phyloP scores from a whole-genome alignment of 2,329 filamentous ascomycete species.

The Hypoxylon sp. region DNA sequence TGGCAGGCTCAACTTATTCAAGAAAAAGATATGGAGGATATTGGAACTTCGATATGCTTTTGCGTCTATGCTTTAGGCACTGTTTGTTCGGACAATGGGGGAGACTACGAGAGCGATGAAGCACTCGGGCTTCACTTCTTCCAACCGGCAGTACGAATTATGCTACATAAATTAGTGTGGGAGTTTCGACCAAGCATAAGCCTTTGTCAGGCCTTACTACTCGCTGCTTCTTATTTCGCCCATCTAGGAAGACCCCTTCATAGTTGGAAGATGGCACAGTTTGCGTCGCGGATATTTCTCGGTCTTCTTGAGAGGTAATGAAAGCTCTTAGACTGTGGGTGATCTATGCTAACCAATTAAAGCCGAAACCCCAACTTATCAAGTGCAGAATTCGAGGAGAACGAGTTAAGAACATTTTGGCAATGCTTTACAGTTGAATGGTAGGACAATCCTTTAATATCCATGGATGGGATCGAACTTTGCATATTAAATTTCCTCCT shows the following conservation, averaged over 20 bases:
- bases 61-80: conserved; percentile 57
- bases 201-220: conserved; percentile 56
- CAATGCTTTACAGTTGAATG: conserved; percentile 80
- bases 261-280: conserved; percentile 55
- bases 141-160: conserved; percentile 56
- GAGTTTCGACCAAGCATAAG: conserved; percentile 52
- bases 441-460: conserved; percentile 55
- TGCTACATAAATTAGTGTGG: conserved; percentile 55
- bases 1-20: conserved; percentile 52
- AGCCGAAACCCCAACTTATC: conserved; percentile 44
- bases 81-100: conserved; percentile 43
- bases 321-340: not conserved
- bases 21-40: conserved; percentile 47
- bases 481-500: conserved; percentile 33
- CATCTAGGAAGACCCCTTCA: conserved; percentile 57
- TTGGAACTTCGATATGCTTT: conserved; percentile 56
- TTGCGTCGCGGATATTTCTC: conserved; percentile 54
- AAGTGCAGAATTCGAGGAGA: conserved; percentile 57
- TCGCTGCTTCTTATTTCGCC: conserved; percentile 58
- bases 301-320: conserved; percentile 53
- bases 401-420: conserved; percentile 75
- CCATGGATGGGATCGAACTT: not conserved
- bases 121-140: conserved; percentile 55
- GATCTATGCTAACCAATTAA: conserved; percentile 23
- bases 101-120: conserved; percentile 47